Base-by-base conservation (phyloP, 2,329 filamentous ascomycete species). In the Pseudogymnoascus sp. region DNA sequence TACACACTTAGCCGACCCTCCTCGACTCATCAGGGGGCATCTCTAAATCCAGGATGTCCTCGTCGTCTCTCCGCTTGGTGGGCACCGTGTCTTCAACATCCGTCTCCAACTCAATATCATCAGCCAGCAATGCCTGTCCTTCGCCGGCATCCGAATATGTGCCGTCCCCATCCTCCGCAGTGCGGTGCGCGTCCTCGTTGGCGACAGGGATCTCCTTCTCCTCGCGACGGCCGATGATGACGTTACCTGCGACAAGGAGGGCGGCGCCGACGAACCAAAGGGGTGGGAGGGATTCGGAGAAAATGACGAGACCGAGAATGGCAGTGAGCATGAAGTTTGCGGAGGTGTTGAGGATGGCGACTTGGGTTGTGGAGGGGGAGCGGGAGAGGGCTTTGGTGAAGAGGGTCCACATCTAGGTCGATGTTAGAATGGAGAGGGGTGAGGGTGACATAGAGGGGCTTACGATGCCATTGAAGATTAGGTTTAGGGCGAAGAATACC, bases 271-370 rank as follows among this genome's bases (percentile, higher is more conserved):
- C 74, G 84, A 88, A 92, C 89, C 89, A 93, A 39, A 91, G 75
- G 8, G 82, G 84, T 0, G 89, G 88, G 28, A 93, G 75, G 1
- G 78, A 74, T 75, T 93, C 89, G 20, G 82, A 79, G 72, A 93
- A 93, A 66, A 93, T 84, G 62, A 82, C 72, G 58, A 82, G 77
- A 25, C 89, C 88, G 18, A 92, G 77, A 6, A 92, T 65, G 6
- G 89, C 89, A 0, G 89, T 92, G 63, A 91, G 74, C 74, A 93
- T 81, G 72, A 93, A 93, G 75, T 93, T 93, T 61, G 87, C 81
- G 12, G 87, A 90, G 2, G 89, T 92, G 73, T 93, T 93, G 72
- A 93, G 84, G 71, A 93, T 87, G 66, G 84, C 87, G 57, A 92
- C 89, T 69, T 90, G 88, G 0, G 89, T 90, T 7, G 89, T 91